A percentile compares a stretch with the other conserved stretches of the same genome.
Evolutionary conservation across 257 asterid genomes (phyloP).

Genomic region (Petrea volubilis): DNA sequence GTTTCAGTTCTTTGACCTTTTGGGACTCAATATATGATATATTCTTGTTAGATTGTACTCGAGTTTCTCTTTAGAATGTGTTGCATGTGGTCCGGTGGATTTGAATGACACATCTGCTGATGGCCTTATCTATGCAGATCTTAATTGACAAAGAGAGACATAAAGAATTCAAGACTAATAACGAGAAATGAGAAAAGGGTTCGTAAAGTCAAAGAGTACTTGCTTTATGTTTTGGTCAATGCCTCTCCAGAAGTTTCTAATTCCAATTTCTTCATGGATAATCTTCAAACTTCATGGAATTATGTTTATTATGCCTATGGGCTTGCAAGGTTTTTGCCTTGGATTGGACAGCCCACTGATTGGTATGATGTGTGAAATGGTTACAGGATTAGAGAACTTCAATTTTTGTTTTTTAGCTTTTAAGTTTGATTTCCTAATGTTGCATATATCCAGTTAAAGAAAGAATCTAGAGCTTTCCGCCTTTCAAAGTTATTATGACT

Average conservation of each 20-base stretch:
- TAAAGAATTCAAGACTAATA: constrained; percentile 62
- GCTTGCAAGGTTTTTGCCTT: constrained; percentile 27
- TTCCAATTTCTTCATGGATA: constrained; percentile 49
- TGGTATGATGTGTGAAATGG: constrained; percentile 45
- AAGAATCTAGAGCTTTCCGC: constrained; percentile 81
- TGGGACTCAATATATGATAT: constrained; percentile 12
- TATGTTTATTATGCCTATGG: constrained; percentile 28
- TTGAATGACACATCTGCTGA: constrained; percentile 47
- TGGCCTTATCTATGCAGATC: constrained; percentile 70
- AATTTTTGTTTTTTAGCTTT: constrained; percentile 22
- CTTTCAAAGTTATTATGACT: constrained; percentile 69
- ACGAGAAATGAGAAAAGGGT: constrained; percentile 70
- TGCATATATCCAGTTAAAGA: constrained; percentile 87
- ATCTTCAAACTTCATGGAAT: constrained; percentile 38
- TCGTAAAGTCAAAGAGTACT: constrained; percentile 37
- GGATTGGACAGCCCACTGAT: constrained; percentile 24
- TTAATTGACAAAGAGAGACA: constrained; percentile 59
- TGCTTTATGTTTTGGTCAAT: constrained; percentile 24
- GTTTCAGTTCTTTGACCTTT: neutral
- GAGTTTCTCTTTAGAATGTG: neutral
- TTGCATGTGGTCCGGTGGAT: constrained; percentile 38
- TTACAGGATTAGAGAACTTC: constrained; percentile 42
- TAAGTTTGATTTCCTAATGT: constrained; percentile 61
- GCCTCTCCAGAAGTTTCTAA: constrained; percentile 50
- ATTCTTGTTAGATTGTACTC: constrained; percentile 2